Base-by-base conservation (phyloP, 2,329 filamentous ascomycete genomes). In the Fusarium verrucosum region DNA sequence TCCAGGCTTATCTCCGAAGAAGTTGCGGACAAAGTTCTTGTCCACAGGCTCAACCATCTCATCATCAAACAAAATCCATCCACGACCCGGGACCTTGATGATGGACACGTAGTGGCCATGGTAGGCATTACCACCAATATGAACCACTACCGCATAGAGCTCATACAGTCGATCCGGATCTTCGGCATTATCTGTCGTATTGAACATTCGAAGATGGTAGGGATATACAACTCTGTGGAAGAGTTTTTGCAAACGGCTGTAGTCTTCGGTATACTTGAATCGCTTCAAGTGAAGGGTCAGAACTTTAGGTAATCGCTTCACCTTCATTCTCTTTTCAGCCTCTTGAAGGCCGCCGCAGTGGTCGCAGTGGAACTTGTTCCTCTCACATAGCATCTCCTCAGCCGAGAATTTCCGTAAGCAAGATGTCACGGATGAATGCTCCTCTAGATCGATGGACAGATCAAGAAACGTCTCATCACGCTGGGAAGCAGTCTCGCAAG, bases 281-380 rank as follows among this genome's bases (percentile, higher is more conserved):
- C 95, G 88, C 79, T 99, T 99, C 63, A 99, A 80, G 74, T 99
- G 95, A 56, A 99, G 81, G 6, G 95, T 94, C 65, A 99, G 79
- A 58, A 99, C 92, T 73, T 92, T 93, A 5, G 95, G 95, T 73
- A 98, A 80, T 50, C 92, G 87, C 81, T 99, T 98, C 70, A 99
- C 94, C 82, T 98, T 99, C 95, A 99, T 99, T 65, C 95, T 87
- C 82, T 98, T 99, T 77, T 99, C 95, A 1, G 95, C 95, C 79
- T 99, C 95, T 77, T 99, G 95, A 52, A 99, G 81, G 4, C 95
- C 95, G 50, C 95, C 95, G 70, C 95, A 99, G 71, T 94, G 94
- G 75, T 99, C 95, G 79, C 95, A 99, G 74, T 99, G 94, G 69
- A 99, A 99, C 75, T 99, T 99, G 81, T 99, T 98, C 60, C 94